phyloP scores from a whole-genome alignment of 345 rosid genomes.

The Moricandia arvensis region DNA sequence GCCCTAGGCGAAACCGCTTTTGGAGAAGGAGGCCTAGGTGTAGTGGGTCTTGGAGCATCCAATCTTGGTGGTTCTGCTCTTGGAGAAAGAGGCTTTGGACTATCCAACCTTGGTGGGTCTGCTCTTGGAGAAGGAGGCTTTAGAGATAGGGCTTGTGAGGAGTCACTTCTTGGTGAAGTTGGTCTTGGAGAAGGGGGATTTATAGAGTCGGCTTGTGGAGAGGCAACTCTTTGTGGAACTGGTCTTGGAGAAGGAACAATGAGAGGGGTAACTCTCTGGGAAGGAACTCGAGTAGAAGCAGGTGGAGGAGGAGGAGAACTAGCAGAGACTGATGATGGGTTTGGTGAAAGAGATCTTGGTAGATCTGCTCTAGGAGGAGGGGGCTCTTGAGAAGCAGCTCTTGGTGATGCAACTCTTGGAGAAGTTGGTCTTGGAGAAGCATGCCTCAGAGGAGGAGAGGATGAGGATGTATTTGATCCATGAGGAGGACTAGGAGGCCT shows the following conservation, averaged over 20 bases:
- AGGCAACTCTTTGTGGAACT: constrained; percentile 3
- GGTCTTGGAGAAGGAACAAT: constrained; percentile 42
- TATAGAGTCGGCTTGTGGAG: constrained; percentile 44
- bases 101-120: constrained; percentile 43
- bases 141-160: not conserved
- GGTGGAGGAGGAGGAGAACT: constrained; percentile 39
- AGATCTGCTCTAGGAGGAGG: constrained; percentile 9
- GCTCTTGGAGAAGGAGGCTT: constrained; percentile 18
- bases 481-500: constrained; percentile 52
- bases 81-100: constrained; percentile 24
- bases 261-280: constrained; percentile 50
- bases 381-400: constrained; percentile 46
- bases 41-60: constrained; percentile 32
- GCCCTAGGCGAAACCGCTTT: constrained; percentile 31
- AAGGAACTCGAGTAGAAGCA: constrained; percentile 35
- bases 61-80: constrained; percentile 15
- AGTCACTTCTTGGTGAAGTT: constrained; percentile 38
- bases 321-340: constrained; percentile 32
- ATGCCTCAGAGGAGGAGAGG: constrained; percentile 34
- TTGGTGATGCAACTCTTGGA: constrained; percentile 35
- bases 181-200: constrained; percentile 56
- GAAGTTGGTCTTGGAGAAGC: constrained; percentile 41
- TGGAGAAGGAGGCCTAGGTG: constrained; percentile 62
- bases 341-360: constrained; percentile 44
- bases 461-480: constrained; percentile 2